Evolutionary conservation across 1,284 basidiomycete species (phyloP).

Genomic region (Ceratobasidium sp.): DNA sequence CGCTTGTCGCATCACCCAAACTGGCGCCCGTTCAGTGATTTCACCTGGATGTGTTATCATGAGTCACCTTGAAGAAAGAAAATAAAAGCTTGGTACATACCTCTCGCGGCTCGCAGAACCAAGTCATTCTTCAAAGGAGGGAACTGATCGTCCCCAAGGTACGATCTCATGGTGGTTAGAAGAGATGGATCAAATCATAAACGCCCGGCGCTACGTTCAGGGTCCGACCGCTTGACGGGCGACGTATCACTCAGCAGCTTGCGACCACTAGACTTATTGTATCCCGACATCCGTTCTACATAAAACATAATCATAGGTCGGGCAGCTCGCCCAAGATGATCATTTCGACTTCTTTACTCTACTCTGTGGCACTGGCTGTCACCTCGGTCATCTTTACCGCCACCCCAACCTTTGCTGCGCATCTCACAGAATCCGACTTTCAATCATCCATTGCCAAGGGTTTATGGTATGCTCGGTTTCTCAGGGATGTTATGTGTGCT

Average conservation of each 20-base stretch:
- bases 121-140: slow-evolving; percentile 89
- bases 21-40: slow-evolving; percentile 88
- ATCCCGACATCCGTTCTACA: not conserved
- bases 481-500: not conserved
- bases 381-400: not conserved
- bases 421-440: slow-evolving; percentile 43
- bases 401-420: not conserved
- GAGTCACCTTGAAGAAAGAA: too few species aligned
- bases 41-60: slow-evolving; percentile 62
- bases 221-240: not conserved
- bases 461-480: slow-evolving; percentile 43
- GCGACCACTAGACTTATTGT: not conserved
- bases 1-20: slow-evolving; percentile 99
- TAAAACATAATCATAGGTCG: not conserved
- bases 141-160: slow-evolving; percentile 53
- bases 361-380: slow-evolving; percentile 22
- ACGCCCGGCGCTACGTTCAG: slow-evolving; percentile 17
- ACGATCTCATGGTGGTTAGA: slow-evolving; percentile 28
- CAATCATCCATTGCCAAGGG: slow-evolving; percentile 39
- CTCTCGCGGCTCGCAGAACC: slow-evolving; percentile 85
- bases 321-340: slow-evolving; percentile 14
- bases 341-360: not conserved
- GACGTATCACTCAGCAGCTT: slow-evolving; percentile 24
- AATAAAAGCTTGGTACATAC: slow-evolving; percentile 55
- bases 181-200: not conserved